phyloP scores from a whole-genome alignment of 148 eudicot genomes.

The Chenopodium berlandieri region DNA sequence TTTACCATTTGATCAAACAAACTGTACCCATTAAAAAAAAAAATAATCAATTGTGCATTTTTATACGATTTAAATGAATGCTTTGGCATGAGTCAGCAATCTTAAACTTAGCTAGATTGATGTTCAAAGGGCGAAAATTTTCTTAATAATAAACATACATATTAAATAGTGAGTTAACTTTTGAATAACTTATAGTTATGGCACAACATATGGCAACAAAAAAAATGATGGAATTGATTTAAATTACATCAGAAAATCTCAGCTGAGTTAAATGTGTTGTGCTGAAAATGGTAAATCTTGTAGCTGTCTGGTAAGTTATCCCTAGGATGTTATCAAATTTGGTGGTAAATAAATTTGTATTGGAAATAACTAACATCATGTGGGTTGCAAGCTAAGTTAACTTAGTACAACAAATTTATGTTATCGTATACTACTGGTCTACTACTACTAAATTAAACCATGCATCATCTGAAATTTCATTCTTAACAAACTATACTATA shows the following conservation, averaged over 20 bases:
- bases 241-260: not conserved
- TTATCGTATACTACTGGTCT: not conserved
- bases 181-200: not conserved
- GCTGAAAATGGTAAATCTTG: not conserved
- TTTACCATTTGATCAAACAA: too few species aligned
- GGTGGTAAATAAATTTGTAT: not conserved
- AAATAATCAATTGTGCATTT: too few species aligned
- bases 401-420: not conserved
- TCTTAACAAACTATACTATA: not conserved
- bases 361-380: not conserved
- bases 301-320: not conserved
- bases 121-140: too few species aligned
- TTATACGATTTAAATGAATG: too few species aligned
- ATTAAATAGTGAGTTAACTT: too few species aligned
- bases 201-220: not conserved
- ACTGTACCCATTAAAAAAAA: too few species aligned
- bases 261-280: not conserved
- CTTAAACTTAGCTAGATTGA: too few species aligned
- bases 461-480: not conserved
- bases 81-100: too few species aligned
- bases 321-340: not conserved
- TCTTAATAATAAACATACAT: too few species aligned
- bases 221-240: not conserved
- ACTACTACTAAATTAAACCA: not conserved
- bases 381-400: too few species aligned